Conservation (phyloP, 495 filamentous ascomycete genomes). For the Aspergillus steynii region DNA sequence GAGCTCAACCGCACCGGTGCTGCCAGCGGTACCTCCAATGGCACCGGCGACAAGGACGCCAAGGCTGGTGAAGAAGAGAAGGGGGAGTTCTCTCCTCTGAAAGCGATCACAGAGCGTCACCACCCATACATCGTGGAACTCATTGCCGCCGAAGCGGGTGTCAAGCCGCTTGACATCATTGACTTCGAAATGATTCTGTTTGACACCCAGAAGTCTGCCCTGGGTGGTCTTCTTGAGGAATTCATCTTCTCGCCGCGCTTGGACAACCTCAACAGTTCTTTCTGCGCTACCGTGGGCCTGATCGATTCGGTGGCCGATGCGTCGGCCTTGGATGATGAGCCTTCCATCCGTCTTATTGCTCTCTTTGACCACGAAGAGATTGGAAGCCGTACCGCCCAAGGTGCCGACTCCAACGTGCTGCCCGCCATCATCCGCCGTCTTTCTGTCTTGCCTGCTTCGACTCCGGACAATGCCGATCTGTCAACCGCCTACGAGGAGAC, state of each 20-base stretch:
- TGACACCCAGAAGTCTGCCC: slow-evolving; percentile 85
- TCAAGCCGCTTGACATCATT: slow-evolving; percentile 67
- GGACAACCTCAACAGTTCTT: slow-evolving; percentile 95
- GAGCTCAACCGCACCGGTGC: slow-evolving; percentile 76
- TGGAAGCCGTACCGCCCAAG: slow-evolving; percentile 86
- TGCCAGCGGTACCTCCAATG: slow-evolving; percentile 15
- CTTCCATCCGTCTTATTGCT: slow-evolving; percentile 81
- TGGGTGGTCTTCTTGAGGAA: slow-evolving; percentile 90
- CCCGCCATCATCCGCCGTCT: slow-evolving; percentile 86
- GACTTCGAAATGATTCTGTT: slow-evolving; percentile 97
- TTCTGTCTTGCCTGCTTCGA: slow-evolving; percentile 65
- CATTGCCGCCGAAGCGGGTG: slow-evolving; percentile 77
- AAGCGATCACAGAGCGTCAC: slow-evolving; percentile 78
- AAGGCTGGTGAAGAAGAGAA: slow-evolving; percentile 38
- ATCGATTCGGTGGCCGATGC: slow-evolving; percentile 72
- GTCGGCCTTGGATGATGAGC: slow-evolving; percentile 67
- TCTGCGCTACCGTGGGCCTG: slow-evolving; percentile 78
- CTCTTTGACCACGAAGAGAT: slow-evolving; percentile 99
- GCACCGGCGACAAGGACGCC: slow-evolving; percentile 33
- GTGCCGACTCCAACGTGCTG: slow-evolving; percentile 88
- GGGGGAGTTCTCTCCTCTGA: slow-evolving; percentile 64
- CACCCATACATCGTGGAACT: slow-evolving; percentile 83
- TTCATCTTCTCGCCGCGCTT: slow-evolving; percentile 91
- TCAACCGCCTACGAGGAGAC: slow-evolving; percentile 91
- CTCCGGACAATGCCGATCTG: slow-evolving; percentile 50